Evolutionary conservation across 148 eudicot genomes (phyloP).

Genomic region (Rhododendron ferrugineum): DNA sequence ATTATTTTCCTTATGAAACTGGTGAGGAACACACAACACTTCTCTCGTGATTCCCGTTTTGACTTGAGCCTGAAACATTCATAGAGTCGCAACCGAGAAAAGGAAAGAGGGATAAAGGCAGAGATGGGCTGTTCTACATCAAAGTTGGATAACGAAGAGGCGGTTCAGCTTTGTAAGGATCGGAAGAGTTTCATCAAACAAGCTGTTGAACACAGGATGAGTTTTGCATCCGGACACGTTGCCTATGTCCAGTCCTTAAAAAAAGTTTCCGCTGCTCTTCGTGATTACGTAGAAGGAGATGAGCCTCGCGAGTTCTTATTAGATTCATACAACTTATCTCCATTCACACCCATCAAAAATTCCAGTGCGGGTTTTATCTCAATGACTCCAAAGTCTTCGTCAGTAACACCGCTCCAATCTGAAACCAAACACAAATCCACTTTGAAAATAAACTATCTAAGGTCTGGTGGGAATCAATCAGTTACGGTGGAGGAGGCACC

Average conservation of each 20-base stretch:
- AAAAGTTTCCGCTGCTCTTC: slow-evolving; percentile 78
- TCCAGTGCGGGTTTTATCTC: slow-evolving; percentile 52
- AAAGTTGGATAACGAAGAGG: slow-evolving; percentile 91
- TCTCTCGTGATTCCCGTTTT: slow-evolving; percentile 21
- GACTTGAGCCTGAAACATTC: slow-evolving; percentile 30
- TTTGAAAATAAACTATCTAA: slow-evolving; percentile 55
- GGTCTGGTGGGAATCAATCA: slow-evolving; percentile 66
- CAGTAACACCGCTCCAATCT: slow-evolving; percentile 42
- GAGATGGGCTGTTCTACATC: slow-evolving; percentile 96
- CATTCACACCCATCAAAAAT: slow-evolving; percentile 57
- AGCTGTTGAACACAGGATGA: slow-evolving; percentile 78
- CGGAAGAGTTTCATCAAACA: slow-evolving; percentile 79
- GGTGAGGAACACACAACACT: slow-evolving; percentile 25
- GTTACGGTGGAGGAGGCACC: slow-evolving; percentile 73
- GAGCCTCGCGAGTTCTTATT: slow-evolving; percentile 71
- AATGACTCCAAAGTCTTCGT: slow-evolving; percentile 66
- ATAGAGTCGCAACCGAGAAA: slow-evolving; percentile 4
- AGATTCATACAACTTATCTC: slow-evolving; percentile 55
- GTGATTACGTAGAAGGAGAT: slow-evolving; percentile 81
- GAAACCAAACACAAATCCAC: slow-evolving; percentile 35
- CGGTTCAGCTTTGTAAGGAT: slow-evolving; percentile 85
- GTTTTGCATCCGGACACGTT: slow-evolving; percentile 72
- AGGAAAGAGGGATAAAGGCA: slow-evolving; percentile 13
- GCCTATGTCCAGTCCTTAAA: slow-evolving; percentile 78
- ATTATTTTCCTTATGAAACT: slow-evolving; percentile 50